Evolutionary conservation across 306 rosid species (phyloP).

Genomic region (Rosa chinensis): DNA sequence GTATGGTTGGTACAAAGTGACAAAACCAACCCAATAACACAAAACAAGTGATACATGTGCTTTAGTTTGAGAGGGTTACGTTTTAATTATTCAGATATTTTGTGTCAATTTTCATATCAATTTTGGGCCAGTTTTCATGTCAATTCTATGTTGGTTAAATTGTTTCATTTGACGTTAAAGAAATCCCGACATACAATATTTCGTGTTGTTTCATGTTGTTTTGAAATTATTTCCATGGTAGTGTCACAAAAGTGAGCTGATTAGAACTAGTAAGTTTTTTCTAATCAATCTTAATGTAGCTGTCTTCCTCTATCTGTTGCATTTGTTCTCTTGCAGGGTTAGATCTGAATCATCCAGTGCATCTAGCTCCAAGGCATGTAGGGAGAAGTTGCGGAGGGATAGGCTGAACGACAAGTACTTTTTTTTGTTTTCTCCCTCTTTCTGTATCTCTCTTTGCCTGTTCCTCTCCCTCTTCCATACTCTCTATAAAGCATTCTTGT

Average conservation of each 20-base stretch:
- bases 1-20: neutral
- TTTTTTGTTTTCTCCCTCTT: neutral
- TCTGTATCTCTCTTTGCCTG: neutral
- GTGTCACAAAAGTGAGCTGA: neutral
- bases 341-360: constrained; percentile 63
- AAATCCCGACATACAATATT: neutral
- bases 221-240: neutral
- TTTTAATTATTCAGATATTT: neutral
- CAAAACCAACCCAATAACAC: neutral
- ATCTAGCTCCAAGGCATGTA: constrained; percentile 87
- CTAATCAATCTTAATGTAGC: neutral
- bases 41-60: neutral
- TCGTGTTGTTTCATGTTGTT: neutral
- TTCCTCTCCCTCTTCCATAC: neutral
- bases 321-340: constrained; percentile 49
- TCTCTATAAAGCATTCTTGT: constrained; percentile 19
- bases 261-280: neutral
- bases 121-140: neutral
- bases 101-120: neutral
- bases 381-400: constrained; percentile 95
- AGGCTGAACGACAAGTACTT: constrained; percentile 88
- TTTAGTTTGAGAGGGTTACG: neutral
- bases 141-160: neutral
- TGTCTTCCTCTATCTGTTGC: constrained; percentile 18
- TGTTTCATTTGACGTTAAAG: neutral